Conservation (phyloP, 352 stramenopile genomes). For the Thraustochytrium striatum region DNA sequence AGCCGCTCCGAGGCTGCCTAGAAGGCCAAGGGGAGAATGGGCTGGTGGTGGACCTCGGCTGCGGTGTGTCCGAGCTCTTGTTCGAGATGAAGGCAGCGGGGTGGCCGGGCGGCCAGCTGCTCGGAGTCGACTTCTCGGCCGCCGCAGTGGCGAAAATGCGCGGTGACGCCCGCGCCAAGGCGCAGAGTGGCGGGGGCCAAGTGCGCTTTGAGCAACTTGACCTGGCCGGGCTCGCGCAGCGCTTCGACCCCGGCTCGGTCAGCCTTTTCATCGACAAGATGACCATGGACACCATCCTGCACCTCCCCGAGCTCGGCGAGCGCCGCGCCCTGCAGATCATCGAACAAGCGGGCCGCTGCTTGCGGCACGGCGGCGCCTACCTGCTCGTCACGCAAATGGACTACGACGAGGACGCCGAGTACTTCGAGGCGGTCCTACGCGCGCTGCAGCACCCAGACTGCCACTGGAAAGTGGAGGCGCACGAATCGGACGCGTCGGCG, state of each 20-base stretch:
- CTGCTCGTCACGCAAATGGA: slow-evolving; percentile 31
- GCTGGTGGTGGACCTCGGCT: slow-evolving; percentile 29
- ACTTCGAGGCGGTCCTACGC: background rate
- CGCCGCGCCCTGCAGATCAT: background rate
- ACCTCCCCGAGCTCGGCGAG: background rate
- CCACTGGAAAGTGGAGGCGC: too few species aligned
- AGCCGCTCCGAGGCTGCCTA: background rate
- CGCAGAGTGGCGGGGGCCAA: background rate
- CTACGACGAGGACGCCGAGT: background rate
- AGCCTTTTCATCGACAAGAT: slow-evolving; percentile 42
- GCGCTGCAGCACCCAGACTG: too few species aligned
- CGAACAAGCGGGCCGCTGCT: background rate
- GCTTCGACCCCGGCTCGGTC: background rate
- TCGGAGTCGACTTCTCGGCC: slow-evolving; percentile 19
- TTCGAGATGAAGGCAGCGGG: slow-evolving; percentile 1
- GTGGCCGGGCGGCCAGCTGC: background rate
- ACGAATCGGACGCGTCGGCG: too few species aligned
- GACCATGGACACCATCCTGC: slow-evolving; percentile 43
- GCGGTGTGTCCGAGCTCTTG: slow-evolving; percentile 15
- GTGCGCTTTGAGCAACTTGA: slow-evolving; percentile 9
- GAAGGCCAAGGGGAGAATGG: background rate
- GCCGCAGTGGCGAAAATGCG: slow-evolving; percentile 1
- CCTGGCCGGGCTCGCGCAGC: background rate
- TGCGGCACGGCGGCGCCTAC: background rate
- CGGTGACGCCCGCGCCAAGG: background rate